Base-by-base conservation (phyloP, 306 rosid species). In the Corylus avellana region DNA sequence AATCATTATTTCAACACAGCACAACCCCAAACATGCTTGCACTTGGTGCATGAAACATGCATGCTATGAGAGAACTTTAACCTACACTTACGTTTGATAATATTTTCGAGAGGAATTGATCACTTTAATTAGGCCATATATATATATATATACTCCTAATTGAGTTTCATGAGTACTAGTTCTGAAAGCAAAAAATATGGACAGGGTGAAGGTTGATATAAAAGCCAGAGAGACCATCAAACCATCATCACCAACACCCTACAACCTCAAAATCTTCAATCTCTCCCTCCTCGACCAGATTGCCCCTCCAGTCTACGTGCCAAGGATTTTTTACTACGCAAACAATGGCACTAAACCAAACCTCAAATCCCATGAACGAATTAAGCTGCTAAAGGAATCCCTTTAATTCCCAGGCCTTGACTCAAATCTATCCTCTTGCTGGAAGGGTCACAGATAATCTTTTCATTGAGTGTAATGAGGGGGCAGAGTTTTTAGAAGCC, bases 351-450 rank as follows among this genome's bases (percentile, higher is more conserved):
- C 39, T 7, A 53, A 18, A 37, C 2, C n/a, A 62, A 16, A 32
- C 12, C 3, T 37, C 64, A 10, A 79, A 59, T 4, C 69, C 18
- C 77, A 69, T 2, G 78, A 79, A 50, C 70, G n/a, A 57, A 51
- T 80, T 22, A 50, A 58, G 48, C 75, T 74, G 20, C 87, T 90
- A 0, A 86, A 77, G 67, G 53, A 81, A 49, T 90, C 95, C 5
- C 47, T 90, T 22, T 22, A 22, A 22, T 32, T 77, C 92, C 1
- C 39, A 87, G 54, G 80, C 91, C 54, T 75, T 90, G 39, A 76
- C 87, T 35, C 77, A 25, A 0, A 81, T 85, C 69, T 89, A 83
- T 80, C 92, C 91, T 1, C 77, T 90, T 0, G 89, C 93, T 13
- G 93, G 97, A 35, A 82, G 56, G 22, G 50, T 84, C 22, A 85